Conservation (phyloP, 805 yeast species). For the Kregervanrija pseudodelftensis region DNA sequence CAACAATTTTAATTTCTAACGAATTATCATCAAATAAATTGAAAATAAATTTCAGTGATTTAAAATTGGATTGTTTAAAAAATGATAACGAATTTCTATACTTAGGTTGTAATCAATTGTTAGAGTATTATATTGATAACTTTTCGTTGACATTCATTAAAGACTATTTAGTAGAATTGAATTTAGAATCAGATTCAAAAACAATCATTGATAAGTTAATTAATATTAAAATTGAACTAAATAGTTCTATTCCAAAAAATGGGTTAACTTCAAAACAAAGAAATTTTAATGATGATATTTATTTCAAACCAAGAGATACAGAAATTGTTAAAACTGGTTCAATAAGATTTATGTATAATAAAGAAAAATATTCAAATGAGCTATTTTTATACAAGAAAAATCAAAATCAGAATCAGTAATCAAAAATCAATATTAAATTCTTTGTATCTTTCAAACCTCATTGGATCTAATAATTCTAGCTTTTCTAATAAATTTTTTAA, state of each 20-base stretch:
- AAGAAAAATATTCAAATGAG: slow-evolving; percentile 22
- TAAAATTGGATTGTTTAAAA: slow-evolving; percentile 5
- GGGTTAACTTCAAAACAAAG: not conserved
- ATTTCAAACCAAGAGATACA: slow-evolving; percentile 24
- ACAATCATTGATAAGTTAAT: slow-evolving; percentile 22
- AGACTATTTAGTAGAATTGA: slow-evolving; percentile 14
- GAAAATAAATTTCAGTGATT: slow-evolving; percentile 3
- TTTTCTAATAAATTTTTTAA: slow-evolving; percentile 31
- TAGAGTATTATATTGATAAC: slow-evolving; percentile 27
- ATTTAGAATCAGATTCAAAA: slow-evolving; percentile 14
- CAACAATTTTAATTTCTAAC: slow-evolving; percentile 35
- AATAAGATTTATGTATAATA: slow-evolving; percentile 27
- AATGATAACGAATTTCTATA: slow-evolving; percentile 1
- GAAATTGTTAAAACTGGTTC: slow-evolving; percentile 27
- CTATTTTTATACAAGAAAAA: slow-evolving; percentile 12
- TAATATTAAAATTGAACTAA: slow-evolving; percentile 25
- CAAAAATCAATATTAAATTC: slow-evolving; percentile 20
- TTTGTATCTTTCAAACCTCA: slow-evolving; percentile 53
- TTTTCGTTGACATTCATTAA: slow-evolving; percentile 20
- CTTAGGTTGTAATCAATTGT: slow-evolving; percentile 21
- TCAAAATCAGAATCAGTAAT: not conserved
- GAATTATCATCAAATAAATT: slow-evolving; percentile 13
- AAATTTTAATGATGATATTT: slow-evolving; percentile 17
- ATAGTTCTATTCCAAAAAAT: slow-evolving; percentile 4
- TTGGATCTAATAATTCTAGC: slow-evolving; percentile 53